Conservation (phyloP, 140 eudicot genomes). For the Artemisia princeps region DNA sequence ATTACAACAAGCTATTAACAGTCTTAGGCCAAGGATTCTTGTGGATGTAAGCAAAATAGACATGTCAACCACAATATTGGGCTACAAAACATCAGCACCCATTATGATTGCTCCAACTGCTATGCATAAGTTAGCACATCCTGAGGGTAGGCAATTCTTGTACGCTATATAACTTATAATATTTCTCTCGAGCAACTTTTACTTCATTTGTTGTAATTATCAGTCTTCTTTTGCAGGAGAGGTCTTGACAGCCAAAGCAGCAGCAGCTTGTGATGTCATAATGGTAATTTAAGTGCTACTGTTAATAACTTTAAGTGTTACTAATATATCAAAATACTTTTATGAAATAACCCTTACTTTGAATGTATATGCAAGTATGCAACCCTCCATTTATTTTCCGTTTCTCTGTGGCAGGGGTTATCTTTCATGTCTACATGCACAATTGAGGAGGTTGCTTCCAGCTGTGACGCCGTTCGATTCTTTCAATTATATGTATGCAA, state of each 20-base stretch:
- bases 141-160: conserved; percentile 38
- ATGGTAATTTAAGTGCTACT: conserved; percentile 42
- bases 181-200: not conserved
- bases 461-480: conserved; percentile 55
- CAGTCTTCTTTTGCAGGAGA: conserved; percentile 46
- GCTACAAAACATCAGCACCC: conserved; percentile 67
- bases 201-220: not conserved
- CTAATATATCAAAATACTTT: no score
- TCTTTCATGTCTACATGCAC: conserved; percentile 54
- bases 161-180: not conserved
- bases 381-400: not conserved
- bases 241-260: conserved; percentile 79
- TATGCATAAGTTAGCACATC: conserved; percentile 71
- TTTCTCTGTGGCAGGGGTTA: conserved; percentile 31
- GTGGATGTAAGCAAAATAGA: conserved; percentile 69
- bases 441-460: conserved; percentile 70
- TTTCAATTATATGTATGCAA: conserved; percentile 51
- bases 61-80: conserved; percentile 65
- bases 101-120: conserved; percentile 89
- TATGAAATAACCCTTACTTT: not conserved
- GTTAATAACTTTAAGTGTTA: no score
- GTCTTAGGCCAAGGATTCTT: conserved; percentile 56
- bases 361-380: no score
- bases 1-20: not conserved
- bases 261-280: conserved; percentile 61